Conservation (phyloP, 306 rosid species). For the Quercus cerris region DNA sequence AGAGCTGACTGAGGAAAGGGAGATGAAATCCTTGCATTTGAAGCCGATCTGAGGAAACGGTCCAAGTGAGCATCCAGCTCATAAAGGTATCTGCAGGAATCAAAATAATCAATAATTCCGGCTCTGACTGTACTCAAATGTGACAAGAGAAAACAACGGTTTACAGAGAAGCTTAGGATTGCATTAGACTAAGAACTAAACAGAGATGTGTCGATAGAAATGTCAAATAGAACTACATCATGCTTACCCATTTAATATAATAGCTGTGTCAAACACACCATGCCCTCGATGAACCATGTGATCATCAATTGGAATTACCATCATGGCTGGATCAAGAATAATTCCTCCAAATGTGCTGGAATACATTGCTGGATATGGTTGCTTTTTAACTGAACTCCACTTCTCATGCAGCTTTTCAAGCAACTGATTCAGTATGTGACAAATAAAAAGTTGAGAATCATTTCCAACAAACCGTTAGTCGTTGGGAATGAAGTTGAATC, state of each 20-base stretch:
- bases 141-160: not conserved
- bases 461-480: not conserved
- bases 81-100: slow-evolving; percentile 56
- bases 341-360: slow-evolving; percentile 89
- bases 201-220: not conserved
- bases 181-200: not conserved
- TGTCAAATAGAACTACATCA: not conserved
- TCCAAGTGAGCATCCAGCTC: slow-evolving; percentile 80
- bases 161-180: not conserved
- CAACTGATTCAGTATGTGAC: slow-evolving; percentile 39
- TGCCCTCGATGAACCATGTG: slow-evolving; percentile 70
- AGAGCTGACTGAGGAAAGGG: slow-evolving; percentile 60
- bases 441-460: not conserved
- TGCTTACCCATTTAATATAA: slow-evolving; percentile 64
- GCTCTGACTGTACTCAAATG: not conserved
- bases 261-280: slow-evolving; percentile 54
- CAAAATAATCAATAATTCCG: not conserved
- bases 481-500: not conserved
- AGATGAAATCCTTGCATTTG: slow-evolving; percentile 65
- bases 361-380: slow-evolving; percentile 83
- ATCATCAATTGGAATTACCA: slow-evolving; percentile 60
- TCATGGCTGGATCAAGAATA: slow-evolving; percentile 80
- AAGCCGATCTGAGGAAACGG: slow-evolving; percentile 76
- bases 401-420: slow-evolving; percentile 74
- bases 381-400: slow-evolving; percentile 60